Evolutionary conservation across 106 monocot genomes (phyloP), one percentile per base, ranked within the genome.

Genomic region (Apostasia shenzhenica): DNA sequence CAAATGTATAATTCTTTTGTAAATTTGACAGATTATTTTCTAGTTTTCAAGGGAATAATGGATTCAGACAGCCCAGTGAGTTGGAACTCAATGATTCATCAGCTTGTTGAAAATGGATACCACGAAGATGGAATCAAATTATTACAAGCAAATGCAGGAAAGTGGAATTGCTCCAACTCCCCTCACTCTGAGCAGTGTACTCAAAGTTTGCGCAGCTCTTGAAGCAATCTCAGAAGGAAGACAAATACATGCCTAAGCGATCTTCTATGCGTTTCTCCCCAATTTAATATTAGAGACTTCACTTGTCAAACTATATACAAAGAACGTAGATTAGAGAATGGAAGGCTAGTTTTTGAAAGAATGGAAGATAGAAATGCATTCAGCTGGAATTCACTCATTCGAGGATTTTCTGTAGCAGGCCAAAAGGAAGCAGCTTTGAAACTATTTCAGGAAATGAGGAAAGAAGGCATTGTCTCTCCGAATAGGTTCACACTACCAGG

Each of bases 21-120:
- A 45, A 45, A 14, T 14, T 54, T 78, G n/a, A 38, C 47, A 12
- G 68, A 73, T 61, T 57, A 61, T 8, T 7, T 44, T 5, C 55
- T 10, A 4, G 69, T 67, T 54, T 79, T 79, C 14, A 47, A 73
- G 14, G 56, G 26, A 40, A 51, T 73, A 8, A 52, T 43, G 6
- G 14, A 26, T 14, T 54, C 54, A 14, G 60, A 0, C 1, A 73
- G 44, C 26, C 14, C 43, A 0, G 55, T 63, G 8, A 14, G 56
- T 47, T 73, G 73, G 78, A 78, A 78, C 50, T 72, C 72, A 11
- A 72, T 78, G 72, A 78, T 78, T 53, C 67, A 67, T 10, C 50
- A 44, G 59, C 66, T 78, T 41, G 60, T 55, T 7, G 67, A 72
- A 41, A 45, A 44, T 45, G 78, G 59, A 10, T 38, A 61, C 14